phyloP scores from a whole-genome alignment of 306 rosid genomes.

The Trichosanthes cucumerina region DNA sequence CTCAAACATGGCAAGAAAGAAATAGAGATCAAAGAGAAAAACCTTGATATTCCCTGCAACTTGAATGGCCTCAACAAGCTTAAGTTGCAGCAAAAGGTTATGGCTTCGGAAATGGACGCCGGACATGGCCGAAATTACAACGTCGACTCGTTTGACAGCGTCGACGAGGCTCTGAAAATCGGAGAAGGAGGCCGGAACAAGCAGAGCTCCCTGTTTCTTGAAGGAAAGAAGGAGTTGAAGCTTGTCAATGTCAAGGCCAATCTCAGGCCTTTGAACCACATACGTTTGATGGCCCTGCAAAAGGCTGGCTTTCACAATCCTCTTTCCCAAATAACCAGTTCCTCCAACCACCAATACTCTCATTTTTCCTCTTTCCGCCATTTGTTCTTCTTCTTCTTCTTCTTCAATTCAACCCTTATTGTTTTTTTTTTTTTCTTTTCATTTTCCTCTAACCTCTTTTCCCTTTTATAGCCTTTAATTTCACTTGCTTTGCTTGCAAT shows the following conservation, averaged over 20 bases:
- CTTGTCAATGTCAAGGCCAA: constrained; percentile 61
- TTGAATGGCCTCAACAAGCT: constrained; percentile 73
- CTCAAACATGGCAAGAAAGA: not conserved
- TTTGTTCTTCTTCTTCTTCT: not conserved
- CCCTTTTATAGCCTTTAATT: not conserved
- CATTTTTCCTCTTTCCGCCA: constrained; percentile 24
- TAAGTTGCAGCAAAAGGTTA: constrained; percentile 57
- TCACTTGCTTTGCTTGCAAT: not conserved
- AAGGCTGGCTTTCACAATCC: constrained; percentile 60
- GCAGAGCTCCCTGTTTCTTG: constrained; percentile 61
- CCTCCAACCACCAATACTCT: constrained; percentile 83
- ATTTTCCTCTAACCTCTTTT: not conserved
- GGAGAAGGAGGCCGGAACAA: constrained; percentile 53
- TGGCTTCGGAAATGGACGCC: constrained; percentile 72
- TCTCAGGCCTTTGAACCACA: constrained; percentile 57
- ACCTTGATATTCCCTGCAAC: constrained; percentile 79
- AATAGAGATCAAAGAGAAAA: not conserved
- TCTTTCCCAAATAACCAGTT: constrained; percentile 63
- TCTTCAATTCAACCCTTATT: not conserved
- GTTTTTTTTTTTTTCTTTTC: not conserved
- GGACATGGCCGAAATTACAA: constrained; percentile 67
- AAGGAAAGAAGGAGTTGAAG: constrained; percentile 47
- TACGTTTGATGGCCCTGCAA: constrained; percentile 58
- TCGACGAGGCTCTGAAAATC: constrained; percentile 55
- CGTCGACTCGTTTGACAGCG: constrained; percentile 60